Base-by-base conservation (phyloP, 2,329 filamentous ascomycete species). In the Podosphaera fusca region DNA sequence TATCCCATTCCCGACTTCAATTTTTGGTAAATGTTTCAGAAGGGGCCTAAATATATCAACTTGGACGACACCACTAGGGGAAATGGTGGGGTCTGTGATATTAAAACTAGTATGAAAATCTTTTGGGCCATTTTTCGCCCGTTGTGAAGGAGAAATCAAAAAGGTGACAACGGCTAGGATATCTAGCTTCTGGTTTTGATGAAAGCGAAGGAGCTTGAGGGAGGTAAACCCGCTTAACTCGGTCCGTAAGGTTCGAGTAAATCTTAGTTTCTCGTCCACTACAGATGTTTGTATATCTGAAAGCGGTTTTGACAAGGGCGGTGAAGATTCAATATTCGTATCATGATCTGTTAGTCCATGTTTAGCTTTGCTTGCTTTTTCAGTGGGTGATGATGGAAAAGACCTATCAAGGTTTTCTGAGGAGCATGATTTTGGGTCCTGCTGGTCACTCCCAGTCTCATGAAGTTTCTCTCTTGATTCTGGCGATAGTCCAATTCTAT, bases 51-150 rank as follows among this genome's bases (percentile, higher is more conserved):
- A 80, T 14, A 83, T 67, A 61, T 77, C 73, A 33, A 79, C 77
- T 63, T 80, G 74, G 10, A 70, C 70, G 1, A 80, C 74, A 12
- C 68, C 65, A 8, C 69, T 67, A 1, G 77, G 75, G 2, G 74
- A 74, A 29, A 73, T 70, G 1, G 75, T 75, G 33, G 76, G 72
- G 62, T 83, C 80, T 0, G 74, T 77, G 10, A 80, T 68, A 46
- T 73, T 74, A 60, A 83, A 75, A 14, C 74, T 73, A 62, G 80
- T 73, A 67, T 77, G 74, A 67, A 75, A 82, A 63, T 82, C 77
- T 30, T 78, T 71, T 2, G 77, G 77, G 0, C 77, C 77, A 59
- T 72, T 69, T 63, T 79, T 80, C 33, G 76, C 76, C 42, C 79
- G 73, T 58, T 72, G 69, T 5, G 79, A 73, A 52, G 73, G 70